Base-by-base conservation (phyloP, 345 rosid genomes). In the Linum tenue region DNA sequence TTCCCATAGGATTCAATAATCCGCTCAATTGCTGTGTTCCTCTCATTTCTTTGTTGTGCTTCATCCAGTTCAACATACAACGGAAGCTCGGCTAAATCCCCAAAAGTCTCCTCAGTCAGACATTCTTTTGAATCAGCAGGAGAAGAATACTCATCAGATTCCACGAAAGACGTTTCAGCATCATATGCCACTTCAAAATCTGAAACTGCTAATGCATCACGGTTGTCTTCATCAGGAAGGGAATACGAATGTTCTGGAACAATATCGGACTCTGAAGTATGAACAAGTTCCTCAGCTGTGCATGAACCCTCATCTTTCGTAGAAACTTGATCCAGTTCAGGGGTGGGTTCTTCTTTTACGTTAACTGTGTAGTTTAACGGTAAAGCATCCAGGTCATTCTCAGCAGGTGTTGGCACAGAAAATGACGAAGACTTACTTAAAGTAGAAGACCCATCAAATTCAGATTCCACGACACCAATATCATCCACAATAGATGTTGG, bases 1-100 rank as follows among this genome's bases (percentile, higher is more conserved):
- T 72, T 79, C 76, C 78, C 80, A 85, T 82, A 82, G 62, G 96
- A 85, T 69, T 82, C 86, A 72, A 91, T 74, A 56, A 94, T 88
- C 65, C 81, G 84, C 70, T 83, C 84, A 76, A 90, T 79, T 60
- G 95, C 86, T 73, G 85, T 68, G 63, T 81, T 85, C 62, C 78
- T 77, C 60, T 83, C 81, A 73, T 22, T 77, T 69, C 68, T 73
- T 69, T 73, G 77, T 72, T 84, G 84, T 65, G 83, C 89, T 66
- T 76, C 83, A 60, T 81, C 78, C 66, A 90, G 86, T 61, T 94
- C 96, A 74, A 88, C 77, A 72, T 79, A 88, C n/a, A 66, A 39
- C 43, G 97, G 99, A 63, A 85, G 83, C 56, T 78, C 68, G 66
- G 87, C 86, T 67, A 90, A 79, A 60, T 90, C 96, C 61, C 42